phyloP scores from a whole-genome alignment of 2,329 filamentous ascomycete genomes.

The Cercospora nicotianae region DNA sequence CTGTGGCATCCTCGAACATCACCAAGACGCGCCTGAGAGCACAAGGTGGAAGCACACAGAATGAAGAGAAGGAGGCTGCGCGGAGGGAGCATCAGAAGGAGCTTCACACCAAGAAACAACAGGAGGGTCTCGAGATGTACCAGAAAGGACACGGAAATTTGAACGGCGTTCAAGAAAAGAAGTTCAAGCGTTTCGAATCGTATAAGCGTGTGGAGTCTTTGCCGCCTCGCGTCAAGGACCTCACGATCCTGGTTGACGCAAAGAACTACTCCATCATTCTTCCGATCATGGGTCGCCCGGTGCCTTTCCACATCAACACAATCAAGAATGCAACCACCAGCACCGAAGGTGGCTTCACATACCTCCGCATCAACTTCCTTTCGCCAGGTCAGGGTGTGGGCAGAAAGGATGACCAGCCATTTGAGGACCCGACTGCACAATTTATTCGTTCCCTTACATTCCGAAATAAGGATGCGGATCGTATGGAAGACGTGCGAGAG shows the following conservation, averaged over 20 bases:
- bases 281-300: conserved; percentile 94
- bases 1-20: conserved; percentile 91
- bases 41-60: conserved; percentile 81
- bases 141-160: conserved; percentile 79
- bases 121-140: conserved; percentile 81
- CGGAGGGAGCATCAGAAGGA: conserved; percentile 92
- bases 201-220: conserved; percentile 98
- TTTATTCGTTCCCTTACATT: conserved; percentile 96
- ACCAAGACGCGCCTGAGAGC: conserved; percentile 89
- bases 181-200: conserved; percentile 98
- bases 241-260: conserved; percentile 84
- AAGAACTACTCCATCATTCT: conserved; percentile 90
- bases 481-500: conserved; percentile 85
- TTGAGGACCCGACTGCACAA: conserved; percentile 92
- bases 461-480: conserved; percentile 81
- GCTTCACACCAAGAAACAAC: conserved; percentile 81
- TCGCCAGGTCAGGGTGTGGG: conserved; percentile 97
- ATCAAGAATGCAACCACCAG: conserved; percentile 99
- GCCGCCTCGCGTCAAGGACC: conserved; percentile 75
- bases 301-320: conserved; percentile 96
- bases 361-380: conserved; percentile 93
- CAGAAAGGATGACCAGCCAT: conserved; percentile 94
- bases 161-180: conserved; percentile 92
- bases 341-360: conserved; percentile 90
- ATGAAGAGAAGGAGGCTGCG: conserved; percentile 84